Evolutionary conservation across 2,329 filamentous ascomycete genomes (phyloP).

Genomic region (Monilinia fructicola): DNA sequence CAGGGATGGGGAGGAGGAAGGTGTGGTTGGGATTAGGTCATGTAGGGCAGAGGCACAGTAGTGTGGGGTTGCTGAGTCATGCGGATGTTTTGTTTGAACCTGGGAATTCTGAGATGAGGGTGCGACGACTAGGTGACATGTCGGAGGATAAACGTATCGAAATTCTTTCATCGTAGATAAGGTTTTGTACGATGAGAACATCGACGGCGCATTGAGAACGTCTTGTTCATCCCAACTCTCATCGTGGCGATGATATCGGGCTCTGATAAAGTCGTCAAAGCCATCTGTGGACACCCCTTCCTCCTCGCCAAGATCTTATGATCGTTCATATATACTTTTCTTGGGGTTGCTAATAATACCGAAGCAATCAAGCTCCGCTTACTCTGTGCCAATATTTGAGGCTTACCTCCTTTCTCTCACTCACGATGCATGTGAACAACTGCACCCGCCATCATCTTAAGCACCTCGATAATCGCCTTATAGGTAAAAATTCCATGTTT

Average conservation of each 20-base stretch:
- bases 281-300: too few relatives aligned
- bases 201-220: not conserved
- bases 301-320: not conserved
- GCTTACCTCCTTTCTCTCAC: not conserved
- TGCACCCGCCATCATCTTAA: not conserved
- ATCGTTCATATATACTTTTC: not conserved
- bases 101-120: not conserved
- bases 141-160: not conserved
- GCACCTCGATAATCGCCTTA: not conserved
- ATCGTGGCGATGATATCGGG: not conserved
- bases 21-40: not conserved
- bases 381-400: not conserved
- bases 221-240: not conserved
- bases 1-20: not conserved
- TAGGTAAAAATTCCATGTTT: not conserved
- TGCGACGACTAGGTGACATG: not conserved
- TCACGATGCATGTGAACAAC: not conserved
- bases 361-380: not conserved
- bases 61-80: slow-evolving; percentile 16
- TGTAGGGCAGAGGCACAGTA: not conserved
- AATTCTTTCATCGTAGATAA: not conserved
- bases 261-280: not conserved
- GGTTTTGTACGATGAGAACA: not conserved
- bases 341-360: too few relatives aligned
- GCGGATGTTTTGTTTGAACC: not conserved